Base-by-base conservation (phyloP, 306 rosid species). In the Acacia confusa region DNA sequence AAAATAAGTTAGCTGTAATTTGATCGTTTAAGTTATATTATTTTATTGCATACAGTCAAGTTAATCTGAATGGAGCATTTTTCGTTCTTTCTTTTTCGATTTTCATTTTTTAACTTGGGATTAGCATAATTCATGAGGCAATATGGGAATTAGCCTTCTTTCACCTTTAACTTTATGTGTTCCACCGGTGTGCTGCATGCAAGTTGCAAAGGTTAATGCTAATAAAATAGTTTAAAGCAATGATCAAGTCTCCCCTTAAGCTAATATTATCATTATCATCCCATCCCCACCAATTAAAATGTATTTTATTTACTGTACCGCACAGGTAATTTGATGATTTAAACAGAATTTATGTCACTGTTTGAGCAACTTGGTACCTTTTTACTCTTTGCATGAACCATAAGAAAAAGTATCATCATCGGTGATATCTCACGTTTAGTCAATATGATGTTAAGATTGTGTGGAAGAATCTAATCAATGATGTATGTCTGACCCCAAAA, bases 21-120 rank as follows among this genome's bases (percentile, higher is more conserved):
- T 69, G 52, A 79, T 67, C 22, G 55, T 78, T 66, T 67, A 78
- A 79, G 83, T 50, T 75, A 82, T 74, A 53, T 82, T 77, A 24
- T 72, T 70, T 74, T 48, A 75, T 74, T 78, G 69, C 55, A 53
- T 47, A 28, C 48, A 5, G 25, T 61, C 66, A 55, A 77, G 78
- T 81, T 77, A 83, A 44, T 30, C 70, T 36, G 72, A 30, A 32
- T 24, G 20, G 74, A 44, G 70, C 63, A 36, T 24, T 70, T 82
- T 72, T 47, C 44, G 41, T 63, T 45, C 64, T 72, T 78, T 65
- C 47, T 72, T 53, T 64, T n/a, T 43, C 40, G 14, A 45, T 78
- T 67, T 67, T 30, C 27, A n/a, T n/a, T 14, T 48, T 48, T 67
- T 12, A 36, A 69, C 43, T 66, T 28, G n/a, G 41, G 40, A 14